Conservation (phyloP, 208 protist genomes). For the Leishmania amazonensis region DNA sequence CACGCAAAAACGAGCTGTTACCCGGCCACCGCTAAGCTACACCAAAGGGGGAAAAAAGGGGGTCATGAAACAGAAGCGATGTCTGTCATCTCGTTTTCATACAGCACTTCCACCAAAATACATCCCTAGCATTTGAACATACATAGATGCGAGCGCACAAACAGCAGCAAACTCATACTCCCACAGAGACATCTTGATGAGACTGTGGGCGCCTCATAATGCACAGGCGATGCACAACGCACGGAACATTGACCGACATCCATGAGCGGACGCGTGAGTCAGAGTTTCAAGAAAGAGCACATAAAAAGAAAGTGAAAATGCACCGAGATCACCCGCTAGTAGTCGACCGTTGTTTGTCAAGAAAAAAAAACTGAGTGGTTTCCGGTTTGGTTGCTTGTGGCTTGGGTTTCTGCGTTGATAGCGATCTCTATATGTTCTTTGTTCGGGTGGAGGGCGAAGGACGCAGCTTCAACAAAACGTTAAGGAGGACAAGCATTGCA, state of each 20-base stretch:
- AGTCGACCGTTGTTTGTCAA: neutral
- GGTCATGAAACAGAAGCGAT: neutral
- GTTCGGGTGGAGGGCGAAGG: neutral
- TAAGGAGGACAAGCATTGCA: neutral
- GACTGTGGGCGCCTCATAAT: neutral
- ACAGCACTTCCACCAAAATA: neutral
- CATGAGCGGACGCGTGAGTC: slow-evolving; percentile 3
- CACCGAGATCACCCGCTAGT: neutral
- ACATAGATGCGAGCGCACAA: neutral
- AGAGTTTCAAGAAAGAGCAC: slow-evolving; percentile 5
- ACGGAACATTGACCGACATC: neutral
- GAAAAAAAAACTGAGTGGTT: too few relatives aligned
- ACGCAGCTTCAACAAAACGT: neutral
- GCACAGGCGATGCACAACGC: neutral
- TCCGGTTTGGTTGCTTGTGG: too few relatives aligned
- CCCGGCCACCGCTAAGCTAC: slow-evolving; percentile 9
- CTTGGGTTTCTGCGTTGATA: too few relatives aligned
- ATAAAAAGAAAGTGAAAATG: slow-evolving; percentile 6
- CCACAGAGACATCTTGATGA: neutral
- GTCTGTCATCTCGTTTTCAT: neutral
- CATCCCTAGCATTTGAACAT: neutral
- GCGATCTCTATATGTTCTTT: neutral
- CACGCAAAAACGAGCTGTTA: slow-evolving; percentile 4
- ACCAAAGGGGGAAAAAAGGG: slow-evolving; percentile 9
- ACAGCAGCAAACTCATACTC: neutral